Percentiles rank a stretch among this genome's conserved stretches.
phyloP scores from a whole-genome alignment of 1,139 yeast genomes.

The Candida labiduridarum region DNA sequence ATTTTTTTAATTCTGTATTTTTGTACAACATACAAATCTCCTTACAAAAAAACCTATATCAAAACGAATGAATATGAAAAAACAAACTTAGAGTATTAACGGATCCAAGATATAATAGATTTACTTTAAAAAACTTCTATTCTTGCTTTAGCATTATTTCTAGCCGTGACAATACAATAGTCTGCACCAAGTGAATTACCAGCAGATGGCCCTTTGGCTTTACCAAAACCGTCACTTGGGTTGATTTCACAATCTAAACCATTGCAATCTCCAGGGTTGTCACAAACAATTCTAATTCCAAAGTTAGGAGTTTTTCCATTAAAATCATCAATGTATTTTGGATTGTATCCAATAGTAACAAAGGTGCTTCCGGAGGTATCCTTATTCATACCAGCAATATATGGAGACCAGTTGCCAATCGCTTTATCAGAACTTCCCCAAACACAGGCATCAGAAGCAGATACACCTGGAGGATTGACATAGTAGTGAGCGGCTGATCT shows the following conservation, averaged over 20 bases:
- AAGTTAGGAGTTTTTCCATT: conserved; percentile 57
- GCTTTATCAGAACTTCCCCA: conserved; percentile 78
- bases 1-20: neutral
- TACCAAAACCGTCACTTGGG: conserved; percentile 64
- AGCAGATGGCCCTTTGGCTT: conserved; percentile 43
- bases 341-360: conserved; percentile 91
- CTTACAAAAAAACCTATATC: neutral
- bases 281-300: conserved; percentile 77
- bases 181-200: conserved; percentile 67
- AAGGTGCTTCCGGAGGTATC: conserved; percentile 68
- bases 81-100: neutral
- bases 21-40: neutral
- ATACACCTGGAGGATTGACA: conserved; percentile 83
- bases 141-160: conserved; percentile 60
- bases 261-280: conserved; percentile 62
- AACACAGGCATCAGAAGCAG: conserved; percentile 73
- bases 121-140: conserved; percentile 66
- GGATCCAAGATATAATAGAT: neutral
- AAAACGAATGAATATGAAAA: neutral
- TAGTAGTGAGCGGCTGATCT: conserved; percentile 86
- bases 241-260: conserved; percentile 83
- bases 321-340: conserved; percentile 72
- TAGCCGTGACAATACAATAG: conserved; percentile 83
- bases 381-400: conserved; percentile 87
- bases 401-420: conserved; percentile 90